Conservation (phyloP, 2,329 filamentous ascomycete species). For the Xylariaceae sp. region DNA sequence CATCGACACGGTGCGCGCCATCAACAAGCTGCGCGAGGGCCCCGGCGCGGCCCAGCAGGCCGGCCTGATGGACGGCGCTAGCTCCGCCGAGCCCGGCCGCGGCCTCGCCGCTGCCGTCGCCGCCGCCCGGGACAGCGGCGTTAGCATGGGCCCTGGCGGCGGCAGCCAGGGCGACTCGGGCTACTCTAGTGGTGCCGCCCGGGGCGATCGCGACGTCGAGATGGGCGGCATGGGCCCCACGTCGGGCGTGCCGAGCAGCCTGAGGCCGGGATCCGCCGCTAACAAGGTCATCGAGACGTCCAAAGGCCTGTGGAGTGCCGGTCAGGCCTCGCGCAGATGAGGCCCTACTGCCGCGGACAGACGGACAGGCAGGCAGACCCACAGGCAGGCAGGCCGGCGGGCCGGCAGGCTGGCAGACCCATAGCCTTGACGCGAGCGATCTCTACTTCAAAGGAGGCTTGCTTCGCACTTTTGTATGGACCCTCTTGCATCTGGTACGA, state of each 20-base stretch:
- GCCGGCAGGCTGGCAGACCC: too few relatives aligned
- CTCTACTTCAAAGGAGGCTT: too few relatives aligned
- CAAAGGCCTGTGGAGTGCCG: slow-evolving; percentile 52
- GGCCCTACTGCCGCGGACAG: too few relatives aligned
- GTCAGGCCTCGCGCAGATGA: slow-evolving; percentile 22
- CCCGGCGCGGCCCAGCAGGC: slow-evolving; percentile 34
- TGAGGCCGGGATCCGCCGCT: slow-evolving; percentile 47
- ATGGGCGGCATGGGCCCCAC: slow-evolving; percentile 38
- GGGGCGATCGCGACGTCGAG: slow-evolving; percentile 32
- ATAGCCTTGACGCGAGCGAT: too few relatives aligned
- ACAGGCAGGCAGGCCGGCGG: too few relatives aligned
- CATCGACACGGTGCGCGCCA: slow-evolving; percentile 63
- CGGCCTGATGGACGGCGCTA: slow-evolving; percentile 54
- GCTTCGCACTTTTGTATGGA: too few relatives aligned
- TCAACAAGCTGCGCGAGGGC: slow-evolving; percentile 62
- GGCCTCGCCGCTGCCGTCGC: slow-evolving; percentile 27
- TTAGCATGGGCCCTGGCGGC: slow-evolving; percentile 28
- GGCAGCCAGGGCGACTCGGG: slow-evolving; percentile 42
- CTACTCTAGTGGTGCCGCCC: slow-evolving; percentile 41
- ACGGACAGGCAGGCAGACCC: too few relatives aligned
- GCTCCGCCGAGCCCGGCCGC: slow-evolving; percentile 41
- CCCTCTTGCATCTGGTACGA: too few relatives aligned
- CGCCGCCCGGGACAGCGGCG: slow-evolving; percentile 36
- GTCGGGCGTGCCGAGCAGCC: slow-evolving; percentile 37
- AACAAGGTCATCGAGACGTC: slow-evolving; percentile 56